Evolutionary conservation across 1,139 yeast species (phyloP), one percentile per base, ranked within the genome.

Genomic region (Hyphopichia wangnamkhiaoensis): DNA sequence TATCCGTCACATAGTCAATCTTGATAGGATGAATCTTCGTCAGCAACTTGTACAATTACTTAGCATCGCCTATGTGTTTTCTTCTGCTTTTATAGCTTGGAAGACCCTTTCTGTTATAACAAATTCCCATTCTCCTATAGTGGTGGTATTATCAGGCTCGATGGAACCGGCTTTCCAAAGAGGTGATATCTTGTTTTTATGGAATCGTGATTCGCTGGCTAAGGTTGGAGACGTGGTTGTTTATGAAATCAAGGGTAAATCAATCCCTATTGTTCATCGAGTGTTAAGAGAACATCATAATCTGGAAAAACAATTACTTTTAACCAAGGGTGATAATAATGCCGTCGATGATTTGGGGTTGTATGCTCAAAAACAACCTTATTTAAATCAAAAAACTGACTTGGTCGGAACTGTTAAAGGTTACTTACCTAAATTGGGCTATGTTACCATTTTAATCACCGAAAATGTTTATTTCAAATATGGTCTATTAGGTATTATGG

Each of bases 81-180:
- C 96, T 9, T 82, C 95, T 0, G 96, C 98, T 0, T 93, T 83
- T 61, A 87, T 93, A 79, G 79, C 89, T 46, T 93, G 97, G 95
- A 90, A 89, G 60, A 80, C 88, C 0, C 71, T 93, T 17, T 82
- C 91, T 1, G 72, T 93, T 4, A 71, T 84, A 2, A 75, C 96
- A 19, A 83, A 89, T 63, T 83, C 96, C 0, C 85, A 88, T 47
- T 88, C 97, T 2, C 99, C 99, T 14, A 82, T 93, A 30, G 98
- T 94, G 29, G 98, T 93, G 28, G 99, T 93, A 10, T 77, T 93
- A 35, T 89, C 98, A 1, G 99, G 98, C 5, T 93, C 98, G 1
- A 93, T 93, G 99, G 98, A 94, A 59, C 99, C 99, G 1, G 98
- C 98, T 0, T 94, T 94, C 74, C 98, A 93, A 63, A 80, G 98